These are phyloP conservation scores for Albifimbria verrucaria DNA, from an alignment of 2,329 filamentous ascomycete genomes.

Conservation along the genomic window DNA sequence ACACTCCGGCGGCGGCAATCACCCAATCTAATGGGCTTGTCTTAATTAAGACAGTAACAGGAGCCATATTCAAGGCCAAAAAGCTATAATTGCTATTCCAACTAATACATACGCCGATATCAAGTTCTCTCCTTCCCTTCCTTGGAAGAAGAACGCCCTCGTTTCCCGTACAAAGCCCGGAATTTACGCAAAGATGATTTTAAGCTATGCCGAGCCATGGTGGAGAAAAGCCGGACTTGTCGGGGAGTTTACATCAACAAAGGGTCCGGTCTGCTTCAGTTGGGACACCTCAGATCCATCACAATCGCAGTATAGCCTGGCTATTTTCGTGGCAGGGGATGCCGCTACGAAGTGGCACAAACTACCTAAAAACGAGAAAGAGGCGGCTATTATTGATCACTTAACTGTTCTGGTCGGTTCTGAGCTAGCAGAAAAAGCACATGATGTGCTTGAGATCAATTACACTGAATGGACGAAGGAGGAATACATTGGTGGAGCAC, in stretches of 20 bases:
- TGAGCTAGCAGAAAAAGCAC: conserved; percentile 6
- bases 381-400: conserved; percentile 14
- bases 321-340: conserved; percentile 29
- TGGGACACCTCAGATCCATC: conserved; percentile 20
- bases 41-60: conserved; percentile 12
- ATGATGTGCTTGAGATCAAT: conserved; percentile 9
- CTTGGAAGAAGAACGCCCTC: conserved; percentile 20
- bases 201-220: conserved; percentile 41
- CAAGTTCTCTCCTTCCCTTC: conserved; percentile 23
- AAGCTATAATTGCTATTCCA: conserved; percentile 23
- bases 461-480: conserved; percentile 15
- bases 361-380: conserved; percentile 8
- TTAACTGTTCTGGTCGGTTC: conserved; percentile 11
- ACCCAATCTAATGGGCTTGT: conserved; percentile 8
- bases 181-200: conserved; percentile 31
- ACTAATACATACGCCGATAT: conserved; percentile 18
- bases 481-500: conserved; percentile 11
- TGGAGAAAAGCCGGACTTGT: conserved; percentile 40
- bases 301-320: conserved; percentile 22
- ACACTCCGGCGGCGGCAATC: conserved; percentile 14
- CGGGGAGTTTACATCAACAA: conserved; percentile 35
- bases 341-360: conserved; percentile 22
- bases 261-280: conserved; percentile 23
- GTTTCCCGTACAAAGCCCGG: conserved; percentile 27
- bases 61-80: conserved; percentile 10